Percentiles rank a stretch among this genome's conserved stretches.
Conservation (phyloP, 164 flowering plant genomes). For the Aristolochia fimbriata region DNA sequence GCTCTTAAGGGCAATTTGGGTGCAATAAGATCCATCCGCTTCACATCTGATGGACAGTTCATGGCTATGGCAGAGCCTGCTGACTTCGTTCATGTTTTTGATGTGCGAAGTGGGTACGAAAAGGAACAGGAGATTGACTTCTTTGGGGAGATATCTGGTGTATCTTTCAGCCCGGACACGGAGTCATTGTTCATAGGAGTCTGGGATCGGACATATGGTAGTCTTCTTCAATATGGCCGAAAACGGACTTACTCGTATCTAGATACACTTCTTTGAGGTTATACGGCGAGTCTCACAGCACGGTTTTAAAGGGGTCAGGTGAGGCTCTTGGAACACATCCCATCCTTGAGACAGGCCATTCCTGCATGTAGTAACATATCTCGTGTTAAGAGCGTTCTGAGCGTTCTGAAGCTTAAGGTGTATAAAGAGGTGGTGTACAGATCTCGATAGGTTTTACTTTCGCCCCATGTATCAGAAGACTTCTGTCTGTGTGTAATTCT, state of each 20-base stretch:
- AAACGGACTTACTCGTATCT: conserved; percentile 45
- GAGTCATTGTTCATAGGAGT: conserved; percentile 83
- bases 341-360: not conserved
- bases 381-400: conserved; percentile 1
- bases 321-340: not conserved
- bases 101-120: conserved; percentile 51
- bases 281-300: not conserved
- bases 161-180: conserved; percentile 88
- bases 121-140: conserved; percentile 86
- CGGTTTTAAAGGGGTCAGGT: not conserved
- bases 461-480: not conserved
- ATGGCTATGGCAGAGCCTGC: conserved; percentile 97
- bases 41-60: conserved; percentile 73
- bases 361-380: not conserved
- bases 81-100: conserved; percentile 83
- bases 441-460: not conserved
- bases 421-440: conserved; percentile 4
- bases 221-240: conserved; percentile 70
- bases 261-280: conserved; percentile 33
- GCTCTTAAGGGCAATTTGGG: conserved; percentile 87
- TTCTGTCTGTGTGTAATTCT: not conserved
- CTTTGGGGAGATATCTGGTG: conserved; percentile 92
- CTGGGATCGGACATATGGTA: conserved; percentile 92
- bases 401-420: not conserved
- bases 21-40: conserved; percentile 80